Conservation (phyloP, 805 yeast species). For the Priceomyces castillae region DNA sequence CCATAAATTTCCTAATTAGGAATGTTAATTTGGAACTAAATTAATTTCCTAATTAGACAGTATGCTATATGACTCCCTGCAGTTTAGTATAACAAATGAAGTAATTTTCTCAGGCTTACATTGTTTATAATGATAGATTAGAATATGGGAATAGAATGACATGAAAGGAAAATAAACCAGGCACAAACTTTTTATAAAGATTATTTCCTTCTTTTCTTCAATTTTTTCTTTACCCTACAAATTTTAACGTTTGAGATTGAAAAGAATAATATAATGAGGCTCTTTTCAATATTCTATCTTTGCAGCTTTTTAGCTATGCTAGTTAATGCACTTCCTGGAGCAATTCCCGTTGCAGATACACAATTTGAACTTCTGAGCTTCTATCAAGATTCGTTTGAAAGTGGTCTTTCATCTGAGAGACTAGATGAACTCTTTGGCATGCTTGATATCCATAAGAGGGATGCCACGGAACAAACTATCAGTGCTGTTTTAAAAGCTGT, state of each 20-base stretch:
- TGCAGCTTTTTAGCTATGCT: conserved; percentile 7
- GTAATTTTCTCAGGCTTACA: conserved; percentile 5
- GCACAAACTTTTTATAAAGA: neutral
- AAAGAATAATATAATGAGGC: conserved; percentile 6
- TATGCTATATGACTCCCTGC: neutral
- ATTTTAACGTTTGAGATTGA: conserved; percentile 9
- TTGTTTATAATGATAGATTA: conserved; percentile 1
- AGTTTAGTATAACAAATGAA: conserved; percentile 6
- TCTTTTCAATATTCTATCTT: conserved; percentile 2
- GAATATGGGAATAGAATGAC: neutral
- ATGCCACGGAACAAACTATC: conserved; percentile 23
- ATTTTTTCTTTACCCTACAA: conserved; percentile 7
- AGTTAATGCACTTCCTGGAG: conserved; percentile 20
- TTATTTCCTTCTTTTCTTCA: neutral
- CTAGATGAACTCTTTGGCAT: conserved; percentile 8
- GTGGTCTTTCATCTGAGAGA: conserved; percentile 8
- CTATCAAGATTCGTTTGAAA: conserved; percentile 12
- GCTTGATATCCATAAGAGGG: conserved; percentile 16
- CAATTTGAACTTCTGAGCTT: conserved; percentile 16
- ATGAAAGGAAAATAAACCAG: neutral
- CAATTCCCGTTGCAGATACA: conserved; percentile 18
- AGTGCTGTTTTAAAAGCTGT: conserved; percentile 22
- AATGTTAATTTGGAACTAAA: neutral
- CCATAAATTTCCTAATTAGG: neutral
- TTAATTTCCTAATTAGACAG: conserved; percentile 10